Base-by-base conservation (phyloP, 805 yeast genomes). In the Scheffersomyces amazonensis region DNA sequence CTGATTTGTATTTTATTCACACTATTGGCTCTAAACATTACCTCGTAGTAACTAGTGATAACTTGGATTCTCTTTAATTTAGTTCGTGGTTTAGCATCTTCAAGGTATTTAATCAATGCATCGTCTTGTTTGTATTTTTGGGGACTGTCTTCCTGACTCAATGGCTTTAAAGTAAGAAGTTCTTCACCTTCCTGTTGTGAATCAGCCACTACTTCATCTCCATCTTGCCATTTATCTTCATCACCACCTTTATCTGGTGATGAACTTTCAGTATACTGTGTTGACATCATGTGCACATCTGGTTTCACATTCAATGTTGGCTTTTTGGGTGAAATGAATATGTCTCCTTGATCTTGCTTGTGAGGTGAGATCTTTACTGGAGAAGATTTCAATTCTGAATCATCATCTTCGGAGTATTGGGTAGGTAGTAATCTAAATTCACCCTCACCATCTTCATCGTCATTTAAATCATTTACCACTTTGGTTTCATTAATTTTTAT, bases 341-440 rank as follows among this genome's bases (percentile, higher is more conserved):
- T 11, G 28, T 16, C 24, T 18, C 21, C 21, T 21, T 21, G 7
- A 21, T 21, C 10, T 15, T 3, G 10, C 23, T 36, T 36, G 16
- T 23, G 24, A 17, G 47, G 42, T 22, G 49, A 37, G 2, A 39
- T 32, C 40, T 41, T 41, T 15, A 42, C 31, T n/a, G 44, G 49
- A 12, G 46, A 38, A 7, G 35, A 27, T 34, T 18, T 30, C 9
- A 27, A 8, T 15, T 5, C 16, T 7, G 9, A 31, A 5, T 39
- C 46, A 9, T 50, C 56, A 13, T 53, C 57, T 12, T 47, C 49
- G 3, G 60, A 54, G 30, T 57, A 57, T 42, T 57, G 62, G 1
- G 62, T 57, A 3, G 62, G 56, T n/a, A 53, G 22, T 37, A 41
- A 27, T 23, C 27, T 5, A 23, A 23, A 23, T 11, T 23, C 13